A percentile compares a stretch with the other conserved stretches of the same genome.
These are phyloP conservation scores for Acorus calamus DNA, from an alignment of 106 monocot genomes.

Conservation along the genomic window DNA sequence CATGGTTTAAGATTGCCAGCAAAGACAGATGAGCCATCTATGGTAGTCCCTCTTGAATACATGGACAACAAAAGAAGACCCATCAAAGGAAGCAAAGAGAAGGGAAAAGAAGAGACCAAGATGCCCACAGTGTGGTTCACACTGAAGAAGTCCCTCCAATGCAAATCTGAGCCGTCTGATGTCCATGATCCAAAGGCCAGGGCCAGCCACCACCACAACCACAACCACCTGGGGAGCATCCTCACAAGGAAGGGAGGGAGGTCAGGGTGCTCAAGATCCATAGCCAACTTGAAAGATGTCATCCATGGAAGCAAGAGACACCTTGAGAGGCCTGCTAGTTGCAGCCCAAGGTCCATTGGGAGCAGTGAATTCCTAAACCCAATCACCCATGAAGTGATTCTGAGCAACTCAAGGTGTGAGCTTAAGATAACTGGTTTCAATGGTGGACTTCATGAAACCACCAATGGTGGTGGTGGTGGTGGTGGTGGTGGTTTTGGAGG, in stretches of 20 bases:
- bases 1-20: background rate
- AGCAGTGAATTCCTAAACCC: conserved; percentile 84
- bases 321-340: conserved; percentile 49
- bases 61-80: background rate
- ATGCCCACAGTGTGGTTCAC: conserved; percentile 71
- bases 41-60: too few species aligned
- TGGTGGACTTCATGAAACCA: background rate
- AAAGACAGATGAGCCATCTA: too few species aligned
- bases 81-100: conserved; percentile 10
- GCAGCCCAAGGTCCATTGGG: conserved; percentile 76
- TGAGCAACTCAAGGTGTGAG: conserved; percentile 65
- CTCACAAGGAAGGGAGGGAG: conserved; percentile 36
- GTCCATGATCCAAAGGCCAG: conserved; percentile 68
- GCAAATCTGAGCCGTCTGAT: conserved; percentile 80
- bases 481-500: conserved; percentile 1
- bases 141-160: conserved; percentile 74
- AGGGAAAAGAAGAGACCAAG: conserved; percentile 20
- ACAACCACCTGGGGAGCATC: conserved; percentile 11
- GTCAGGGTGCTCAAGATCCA: conserved; percentile 79
- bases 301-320: conserved; percentile 83
- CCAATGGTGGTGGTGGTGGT: conserved; percentile 14
- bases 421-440: conserved; percentile 53
- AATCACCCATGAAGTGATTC: conserved; percentile 64
- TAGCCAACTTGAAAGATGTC: conserved; percentile 74
- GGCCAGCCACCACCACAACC: background rate